phyloP scores from a whole-genome alignment of 345 rosid species.

The Arabis hirsuta region DNA sequence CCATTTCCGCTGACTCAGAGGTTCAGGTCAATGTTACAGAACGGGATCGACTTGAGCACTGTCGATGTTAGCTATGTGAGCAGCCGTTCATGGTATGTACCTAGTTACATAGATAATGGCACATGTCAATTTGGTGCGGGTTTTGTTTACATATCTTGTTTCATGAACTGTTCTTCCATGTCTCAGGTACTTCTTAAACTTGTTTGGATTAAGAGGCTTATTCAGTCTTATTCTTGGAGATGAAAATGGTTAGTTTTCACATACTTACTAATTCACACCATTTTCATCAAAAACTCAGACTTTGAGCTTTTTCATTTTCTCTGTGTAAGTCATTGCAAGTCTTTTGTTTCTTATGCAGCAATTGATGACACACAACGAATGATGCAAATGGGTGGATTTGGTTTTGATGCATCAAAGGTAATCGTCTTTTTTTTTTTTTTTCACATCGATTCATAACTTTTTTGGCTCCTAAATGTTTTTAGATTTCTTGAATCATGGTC shows the following conservation, averaged over 20 bases:
- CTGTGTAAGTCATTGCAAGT: constrained; percentile 1
- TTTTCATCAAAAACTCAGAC: background rate
- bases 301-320: background rate
- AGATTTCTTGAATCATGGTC: background rate
- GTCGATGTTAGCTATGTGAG: constrained; percentile 99
- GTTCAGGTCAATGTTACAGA: constrained; percentile 98
- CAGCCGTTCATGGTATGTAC: constrained; percentile 90
- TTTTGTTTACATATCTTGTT: constrained; percentile 4
- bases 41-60: constrained; percentile 98
- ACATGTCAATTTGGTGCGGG: background rate
- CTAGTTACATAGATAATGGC: background rate
- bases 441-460: background rate
- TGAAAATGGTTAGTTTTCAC: constrained; percentile 80
- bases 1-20: constrained; percentile 98
- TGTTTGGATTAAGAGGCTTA: constrained; percentile 95
- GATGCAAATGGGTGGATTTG: constrained; percentile 99
- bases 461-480: background rate
- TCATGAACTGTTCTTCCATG: constrained; percentile 29
- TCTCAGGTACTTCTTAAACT: constrained; percentile 91
- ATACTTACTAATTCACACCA: background rate
- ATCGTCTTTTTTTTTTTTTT: background rate
- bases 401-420: constrained; percentile 90
- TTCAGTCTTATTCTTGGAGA: constrained; percentile 96
- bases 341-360: constrained; percentile 56
- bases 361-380: constrained; percentile 85